Base-by-base conservation (phyloP, 1,284 basidiomycete genomes). In the Trametes versicolor region DNA sequence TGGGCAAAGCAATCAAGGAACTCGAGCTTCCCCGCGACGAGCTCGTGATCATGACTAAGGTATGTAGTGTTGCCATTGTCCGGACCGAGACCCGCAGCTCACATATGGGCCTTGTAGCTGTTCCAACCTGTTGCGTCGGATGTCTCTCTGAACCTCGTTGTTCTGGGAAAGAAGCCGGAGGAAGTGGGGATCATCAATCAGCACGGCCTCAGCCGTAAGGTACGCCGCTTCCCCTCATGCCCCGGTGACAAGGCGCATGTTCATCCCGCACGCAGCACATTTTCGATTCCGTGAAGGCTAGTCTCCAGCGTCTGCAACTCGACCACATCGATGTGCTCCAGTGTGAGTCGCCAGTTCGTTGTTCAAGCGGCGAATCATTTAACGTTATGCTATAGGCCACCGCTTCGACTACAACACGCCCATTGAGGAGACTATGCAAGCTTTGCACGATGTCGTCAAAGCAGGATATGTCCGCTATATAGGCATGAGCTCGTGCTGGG, bases 11-110 rank as follows among this genome's bases (percentile, higher is more conserved):
- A 1, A 90, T 96, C 78, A 92, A 91, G 71, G 72, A 89, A 69
- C 83, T 87, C 64, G 78, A 89, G 34, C 81, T 95, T 15, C 90
- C 91, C n/a, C 86, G 93, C 15, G 88, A 90, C 32, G 88, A 91
- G 70, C 87, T 94, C 36, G 91, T 94, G 15, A 85, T 94, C 32
- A 82, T 94, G 81, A 93, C 92, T 43, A 94, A 95, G 80, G 88
- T 87, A 1, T 13, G 47, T 32, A 13, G 17, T 1, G 12, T 21
- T 13, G 9, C 19, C 36, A 21, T 34, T 19, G 6, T 15, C 19
- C 8, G 6, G 19, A 17, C 4, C 2, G 36, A 2, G 10, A 29
- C 27, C 19, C 25, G 17, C 4, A n/a, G 39, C 19, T 29, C 10
- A 51, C 21, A 3, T 21, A 1, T n/a, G 32, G 4, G 10, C 19